Percentiles rank a stretch among this genome's conserved stretches.
Evolutionary conservation across 2,329 filamentous ascomycete species (phyloP).

Genomic region (Alternaria sp.): DNA sequence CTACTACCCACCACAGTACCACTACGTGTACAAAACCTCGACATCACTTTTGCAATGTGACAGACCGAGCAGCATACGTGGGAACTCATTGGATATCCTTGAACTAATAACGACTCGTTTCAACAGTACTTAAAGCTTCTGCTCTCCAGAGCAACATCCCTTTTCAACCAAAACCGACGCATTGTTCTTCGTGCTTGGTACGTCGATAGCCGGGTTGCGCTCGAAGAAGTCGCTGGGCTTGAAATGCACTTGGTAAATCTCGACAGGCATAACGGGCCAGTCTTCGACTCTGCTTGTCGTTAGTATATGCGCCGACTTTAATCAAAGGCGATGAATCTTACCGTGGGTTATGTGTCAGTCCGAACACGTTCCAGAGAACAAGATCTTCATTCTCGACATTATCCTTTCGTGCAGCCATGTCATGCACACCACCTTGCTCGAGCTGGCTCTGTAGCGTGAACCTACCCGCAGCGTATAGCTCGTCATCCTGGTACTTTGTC

Average conservation of each 20-base stretch:
- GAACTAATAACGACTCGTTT: background rate
- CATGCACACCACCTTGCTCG: constrained; percentile 57
- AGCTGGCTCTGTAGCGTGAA: constrained; percentile 58
- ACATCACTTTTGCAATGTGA: background rate
- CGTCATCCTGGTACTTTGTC: constrained; percentile 62
- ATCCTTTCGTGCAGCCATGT: constrained; percentile 56
- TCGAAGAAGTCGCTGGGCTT: constrained; percentile 64
- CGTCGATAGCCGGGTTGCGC: constrained; percentile 63
- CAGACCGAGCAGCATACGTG: background rate
- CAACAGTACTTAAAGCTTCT: constrained; percentile 25
- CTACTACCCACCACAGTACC: background rate
- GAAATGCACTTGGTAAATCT: constrained; percentile 59
- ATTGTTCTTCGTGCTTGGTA: constrained; percentile 53
- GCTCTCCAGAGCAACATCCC: constrained; percentile 26
- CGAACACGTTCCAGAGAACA: constrained; percentile 62
- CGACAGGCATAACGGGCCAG: constrained; percentile 61
- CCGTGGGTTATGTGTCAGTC: constrained; percentile 61
- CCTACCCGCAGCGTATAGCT: constrained; percentile 60
- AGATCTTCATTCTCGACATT: constrained; percentile 57
- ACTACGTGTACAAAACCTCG: background rate
- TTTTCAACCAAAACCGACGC: constrained; percentile 38
- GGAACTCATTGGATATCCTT: background rate
- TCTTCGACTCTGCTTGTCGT: constrained; percentile 51
- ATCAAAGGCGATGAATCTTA: constrained; percentile 9
- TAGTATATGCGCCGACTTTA: background rate